Conservation (phyloP, 2,329 filamentous ascomycete species). For the Stachybotrys chartarum region DNA sequence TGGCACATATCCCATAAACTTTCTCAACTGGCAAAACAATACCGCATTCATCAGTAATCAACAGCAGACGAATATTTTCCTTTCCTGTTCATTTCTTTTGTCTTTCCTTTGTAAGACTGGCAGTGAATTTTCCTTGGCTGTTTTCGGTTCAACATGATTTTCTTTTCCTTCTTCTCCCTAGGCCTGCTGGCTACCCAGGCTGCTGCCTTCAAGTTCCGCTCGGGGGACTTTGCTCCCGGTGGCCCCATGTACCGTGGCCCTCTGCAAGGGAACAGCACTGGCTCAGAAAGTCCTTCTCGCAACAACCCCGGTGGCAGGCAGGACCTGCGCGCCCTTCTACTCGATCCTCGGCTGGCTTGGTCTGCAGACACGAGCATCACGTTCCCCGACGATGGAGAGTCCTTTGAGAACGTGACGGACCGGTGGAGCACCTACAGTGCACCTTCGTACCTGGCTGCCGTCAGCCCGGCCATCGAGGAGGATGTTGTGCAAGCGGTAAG, state of each 20-base stretch:
- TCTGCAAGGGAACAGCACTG: no score
- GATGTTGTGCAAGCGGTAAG: not conserved
- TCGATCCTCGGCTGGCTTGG: not conserved
- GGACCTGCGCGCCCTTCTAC: not conserved
- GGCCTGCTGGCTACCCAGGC: not conserved
- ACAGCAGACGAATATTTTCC: not conserved
- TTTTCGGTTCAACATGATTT: not conserved
- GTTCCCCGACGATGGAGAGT: not conserved
- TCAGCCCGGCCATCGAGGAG: not conserved
- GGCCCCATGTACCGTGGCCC: no score
- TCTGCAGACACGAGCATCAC: not conserved
- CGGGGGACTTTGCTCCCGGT: not conserved
- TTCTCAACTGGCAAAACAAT: not conserved
- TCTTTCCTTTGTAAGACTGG: not conserved
- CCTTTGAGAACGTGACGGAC: not conserved
- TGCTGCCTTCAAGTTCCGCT: not conserved
- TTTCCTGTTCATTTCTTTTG: not conserved
- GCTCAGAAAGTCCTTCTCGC: not conserved
- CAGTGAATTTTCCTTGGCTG: not conserved
- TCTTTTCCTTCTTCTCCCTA: not conserved
- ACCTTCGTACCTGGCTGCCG: not conserved
- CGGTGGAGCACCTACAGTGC: not conserved
- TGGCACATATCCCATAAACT: no score
- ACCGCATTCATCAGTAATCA: not conserved
- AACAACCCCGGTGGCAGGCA: not conserved